These are phyloP conservation scores for Xerophyta viscosa DNA, from an alignment of 106 monocot species.

Conservation along the genomic window DNA sequence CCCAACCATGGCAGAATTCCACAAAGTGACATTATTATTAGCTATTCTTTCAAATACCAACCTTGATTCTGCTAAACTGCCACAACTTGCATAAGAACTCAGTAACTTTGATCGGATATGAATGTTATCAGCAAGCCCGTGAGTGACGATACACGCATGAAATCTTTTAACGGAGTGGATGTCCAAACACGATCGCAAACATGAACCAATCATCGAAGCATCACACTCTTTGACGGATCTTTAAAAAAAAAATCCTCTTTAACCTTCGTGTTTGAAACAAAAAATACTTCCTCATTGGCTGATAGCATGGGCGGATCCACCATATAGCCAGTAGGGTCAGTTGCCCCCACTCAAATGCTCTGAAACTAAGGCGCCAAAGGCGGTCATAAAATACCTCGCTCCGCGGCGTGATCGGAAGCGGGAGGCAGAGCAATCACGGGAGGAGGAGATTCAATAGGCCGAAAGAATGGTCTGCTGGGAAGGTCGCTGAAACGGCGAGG, in stretches of 20 bases:
- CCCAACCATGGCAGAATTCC: slow-evolving; percentile 58
- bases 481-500: too few relatives aligned
- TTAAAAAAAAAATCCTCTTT: slow-evolving; percentile 2
- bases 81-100: slow-evolving; percentile 36
- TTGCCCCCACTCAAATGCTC: too few relatives aligned
- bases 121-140: slow-evolving; percentile 23
- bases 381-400: too few relatives aligned
- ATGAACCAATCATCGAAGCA: slow-evolving; percentile 16
- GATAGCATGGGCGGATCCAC: too few relatives aligned
- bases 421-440: too few relatives aligned
- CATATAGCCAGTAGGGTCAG: too few relatives aligned
- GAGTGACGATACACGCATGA: slow-evolving; percentile 35
- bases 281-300: neutral
- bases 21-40: slow-evolving; percentile 36
- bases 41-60: slow-evolving; percentile 26
- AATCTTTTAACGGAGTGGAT: slow-evolving; percentile 23
- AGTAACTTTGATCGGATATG: slow-evolving; percentile 37
- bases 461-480: too few relatives aligned
- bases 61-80: slow-evolving; percentile 38
- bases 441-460: too few relatives aligned
- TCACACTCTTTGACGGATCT: neutral
- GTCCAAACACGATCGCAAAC: slow-evolving; percentile 27
- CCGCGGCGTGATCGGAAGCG: too few relatives aligned
- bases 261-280: neutral
- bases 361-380: too few relatives aligned